A percentile compares a stretch with the other conserved stretches of the same genome.
phyloP scores from a whole-genome alignment of 2,329 filamentous ascomycete species.

The Ceratocystis cubensis region DNA sequence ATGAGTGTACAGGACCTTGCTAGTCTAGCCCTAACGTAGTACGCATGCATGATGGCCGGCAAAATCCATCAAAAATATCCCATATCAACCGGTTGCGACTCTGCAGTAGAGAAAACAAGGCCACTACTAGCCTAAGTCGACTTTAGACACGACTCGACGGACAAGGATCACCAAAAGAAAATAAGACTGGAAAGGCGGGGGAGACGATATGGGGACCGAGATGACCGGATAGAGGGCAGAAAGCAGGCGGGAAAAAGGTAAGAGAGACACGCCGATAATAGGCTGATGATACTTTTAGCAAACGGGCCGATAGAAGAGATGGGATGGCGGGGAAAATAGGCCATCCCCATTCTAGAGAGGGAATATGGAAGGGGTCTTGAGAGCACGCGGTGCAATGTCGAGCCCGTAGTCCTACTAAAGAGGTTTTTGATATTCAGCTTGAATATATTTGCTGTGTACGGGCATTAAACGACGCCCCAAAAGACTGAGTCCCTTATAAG shows the following conservation, averaged over 20 bases:
- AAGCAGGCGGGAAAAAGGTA: neutral
- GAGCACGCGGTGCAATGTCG: neutral
- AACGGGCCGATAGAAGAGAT: conserved; percentile 15
- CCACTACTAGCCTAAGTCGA: neutral
- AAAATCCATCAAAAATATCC: conserved; percentile 1
- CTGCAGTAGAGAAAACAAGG: neutral
- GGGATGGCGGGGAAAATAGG: neutral
- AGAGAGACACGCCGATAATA: neutral
- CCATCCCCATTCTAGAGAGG: neutral
- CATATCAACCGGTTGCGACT: neutral
- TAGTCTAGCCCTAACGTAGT: neutral
- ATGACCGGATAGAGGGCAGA: neutral
- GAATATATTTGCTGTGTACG: no score
- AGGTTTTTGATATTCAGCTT: no score
- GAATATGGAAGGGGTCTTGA: neutral
- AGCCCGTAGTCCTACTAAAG: neutral
- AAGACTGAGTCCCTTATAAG: neutral
- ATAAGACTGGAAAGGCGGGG: neutral
- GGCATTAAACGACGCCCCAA: no score
- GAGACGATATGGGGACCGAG: neutral
- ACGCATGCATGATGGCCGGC: neutral
- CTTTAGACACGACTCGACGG: neutral
- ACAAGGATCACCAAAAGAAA: neutral
- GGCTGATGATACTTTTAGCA: neutral
- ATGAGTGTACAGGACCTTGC: neutral